Percentiles rank a stretch among this genome's conserved stretches.
phyloP scores from a whole-genome alignment of 2,329 filamentous ascomycete species.

The Botrytis sinoallii region DNA sequence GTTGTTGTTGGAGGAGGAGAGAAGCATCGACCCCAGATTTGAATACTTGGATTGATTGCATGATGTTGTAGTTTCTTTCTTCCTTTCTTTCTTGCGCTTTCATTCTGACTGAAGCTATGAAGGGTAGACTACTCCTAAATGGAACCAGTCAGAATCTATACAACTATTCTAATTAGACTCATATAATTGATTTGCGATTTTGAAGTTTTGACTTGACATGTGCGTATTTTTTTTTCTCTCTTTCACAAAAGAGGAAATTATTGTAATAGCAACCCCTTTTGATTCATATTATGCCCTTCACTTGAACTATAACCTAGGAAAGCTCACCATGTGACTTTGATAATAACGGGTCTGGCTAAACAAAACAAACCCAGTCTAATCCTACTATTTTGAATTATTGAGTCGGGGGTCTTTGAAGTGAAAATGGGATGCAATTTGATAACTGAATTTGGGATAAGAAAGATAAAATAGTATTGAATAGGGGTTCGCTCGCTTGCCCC shows the following conservation, averaged over 20 bases:
- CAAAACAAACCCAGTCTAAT: neutral
- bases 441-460: neutral
- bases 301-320: neutral
- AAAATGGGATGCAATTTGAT: neutral
- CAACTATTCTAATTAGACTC: neutral
- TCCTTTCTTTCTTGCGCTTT: neutral
- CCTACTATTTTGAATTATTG: neutral
- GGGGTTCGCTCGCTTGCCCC: neutral
- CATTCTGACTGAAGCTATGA: neutral
- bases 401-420: fast-evolving
- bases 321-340: neutral
- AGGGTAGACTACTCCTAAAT: too few species aligned
- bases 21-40: neutral
- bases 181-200: neutral
- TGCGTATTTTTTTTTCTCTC: neutral
- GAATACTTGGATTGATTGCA: neutral
- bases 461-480: neutral
- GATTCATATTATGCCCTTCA: neutral
- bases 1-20: neutral
- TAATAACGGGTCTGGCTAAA: neutral
- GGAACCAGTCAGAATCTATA: neutral
- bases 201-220: neutral
- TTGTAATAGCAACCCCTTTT: neutral
- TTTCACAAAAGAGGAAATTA: neutral
- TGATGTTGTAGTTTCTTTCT: neutral